Evolutionary conservation across 2,329 filamentous ascomycete genomes (phyloP), one percentile per base, ranked within the genome.

Genomic region (Diaporthe sp.): DNA sequence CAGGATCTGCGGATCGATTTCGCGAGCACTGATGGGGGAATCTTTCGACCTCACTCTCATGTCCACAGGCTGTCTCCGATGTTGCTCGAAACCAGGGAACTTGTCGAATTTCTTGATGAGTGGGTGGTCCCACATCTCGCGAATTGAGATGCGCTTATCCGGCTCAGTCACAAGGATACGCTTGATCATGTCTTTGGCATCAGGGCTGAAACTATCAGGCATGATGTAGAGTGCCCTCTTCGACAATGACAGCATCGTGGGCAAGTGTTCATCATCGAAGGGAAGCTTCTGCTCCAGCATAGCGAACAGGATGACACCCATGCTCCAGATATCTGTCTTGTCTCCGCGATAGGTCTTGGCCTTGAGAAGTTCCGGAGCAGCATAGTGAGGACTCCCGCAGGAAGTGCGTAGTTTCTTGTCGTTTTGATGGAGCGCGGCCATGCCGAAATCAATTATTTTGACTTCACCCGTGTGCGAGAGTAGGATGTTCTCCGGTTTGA

Each of bases 401-500:
- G 96, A 95, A 0, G 97, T 98, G 74, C 91, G 94, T 39, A 99
- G 89, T 81, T 93, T 92, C 12, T 92, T 93, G 34, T 91, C 89
- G 4, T 94, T 94, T 82, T 98, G 96, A 77, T 93, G 91, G 57
- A 98, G 88, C 4, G 96, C 96, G 59, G 97, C 97, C 96, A 99
- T 98, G 57, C 97, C 96, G 83, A 99, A 99, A 83, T 99, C 97
- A 70, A 96, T 96, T 79, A 99, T 92, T 85, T 98, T 99, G 83
- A 98, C 92, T 75, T 94, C 92, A 72, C 93, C 90, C 62, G 93
- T 87, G 4, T 88, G 87, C 74, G 95, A 95, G 69, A 99, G 89
- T 25, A 99, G 88, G 61, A 99, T 98, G 80, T 99, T 99, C 85
- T 99, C 97, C 0, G 96, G 97, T 84, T 99, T 99, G 72, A 99